Evolutionary conservation across 805 yeast genomes (phyloP).

Genomic region (Barnettozyma botsteinii): DNA sequence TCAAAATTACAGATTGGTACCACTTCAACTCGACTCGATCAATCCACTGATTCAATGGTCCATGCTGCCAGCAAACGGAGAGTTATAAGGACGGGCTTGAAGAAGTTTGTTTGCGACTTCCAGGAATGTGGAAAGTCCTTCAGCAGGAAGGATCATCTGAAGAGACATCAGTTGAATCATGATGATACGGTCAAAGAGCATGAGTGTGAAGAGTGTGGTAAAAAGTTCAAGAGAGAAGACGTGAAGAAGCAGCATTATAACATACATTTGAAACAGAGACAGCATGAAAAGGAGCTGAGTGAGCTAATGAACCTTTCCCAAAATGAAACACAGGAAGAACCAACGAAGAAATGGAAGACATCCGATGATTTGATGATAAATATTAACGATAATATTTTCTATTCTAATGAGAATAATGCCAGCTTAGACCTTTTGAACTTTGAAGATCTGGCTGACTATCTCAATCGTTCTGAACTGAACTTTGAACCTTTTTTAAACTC

Average conservation of each 20-base stretch:
- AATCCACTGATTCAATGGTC: too few relatives aligned
- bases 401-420: not conserved
- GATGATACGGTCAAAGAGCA: constrained; percentile 41
- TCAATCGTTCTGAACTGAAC: constrained; percentile 18
- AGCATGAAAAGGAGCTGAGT: constrained; percentile 1
- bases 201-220: constrained; percentile 47
- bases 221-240: constrained; percentile 59
- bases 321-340: constrained; percentile 19
- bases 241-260: constrained; percentile 40
- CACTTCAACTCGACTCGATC: too few relatives aligned
- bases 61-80: too few relatives aligned
- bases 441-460: constrained; percentile 14
- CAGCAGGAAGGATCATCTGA: constrained; percentile 44
- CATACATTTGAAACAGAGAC: constrained; percentile 30
- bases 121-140: not conserved
- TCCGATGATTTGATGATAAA: constrained; percentile 8
- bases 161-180: constrained; percentile 59
- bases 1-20: too few relatives aligned
- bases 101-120: not conserved
- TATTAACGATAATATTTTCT: constrained; percentile 7
- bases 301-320: constrained; percentile 18
- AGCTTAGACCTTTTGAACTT: constrained; percentile 11
- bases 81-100: not conserved
- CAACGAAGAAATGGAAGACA: constrained; percentile 19
- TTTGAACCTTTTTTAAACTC: constrained; percentile 22